phyloP scores from a whole-genome alignment of 257 asterid genomes.

The Pogostemon cablin region DNA sequence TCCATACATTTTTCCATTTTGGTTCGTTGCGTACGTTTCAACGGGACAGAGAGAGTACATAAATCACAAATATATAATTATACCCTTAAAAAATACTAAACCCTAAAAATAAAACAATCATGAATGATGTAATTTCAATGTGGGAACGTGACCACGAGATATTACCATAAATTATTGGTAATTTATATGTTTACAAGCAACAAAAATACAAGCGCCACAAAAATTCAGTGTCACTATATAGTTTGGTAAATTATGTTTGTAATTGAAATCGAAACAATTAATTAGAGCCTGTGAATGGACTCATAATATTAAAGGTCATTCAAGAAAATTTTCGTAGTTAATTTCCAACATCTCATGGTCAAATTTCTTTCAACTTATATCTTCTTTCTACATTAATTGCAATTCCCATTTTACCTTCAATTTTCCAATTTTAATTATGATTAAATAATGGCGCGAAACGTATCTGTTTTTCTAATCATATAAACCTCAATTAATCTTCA shows the following conservation, averaged over 20 bases:
- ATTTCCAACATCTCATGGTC: conserved; percentile 33
- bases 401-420: conserved; percentile 1
- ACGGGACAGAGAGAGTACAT: no score
- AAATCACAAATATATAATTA: no score
- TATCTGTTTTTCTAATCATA: conserved; percentile 26
- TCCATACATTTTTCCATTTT: no score
- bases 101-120: no score
- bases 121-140: no score
- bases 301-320: conserved; percentile 18
- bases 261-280: background rate
- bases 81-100: no score
- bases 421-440: conserved; percentile 15
- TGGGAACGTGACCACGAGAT: no score
- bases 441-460: conserved; percentile 35
- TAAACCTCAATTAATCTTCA: background rate
- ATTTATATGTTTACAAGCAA: no score
- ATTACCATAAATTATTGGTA: no score
- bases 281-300: background rate
- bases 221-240: no score
- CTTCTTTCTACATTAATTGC: conserved; percentile 26
- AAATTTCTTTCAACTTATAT: conserved; percentile 16
- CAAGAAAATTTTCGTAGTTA: background rate
- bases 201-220: no score
- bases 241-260: background rate
- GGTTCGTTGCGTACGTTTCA: no score